These are phyloP conservation scores for Lactarius psammicola DNA, from an alignment of 768 basidiomycete genomes.

Conservation along the genomic window DNA sequence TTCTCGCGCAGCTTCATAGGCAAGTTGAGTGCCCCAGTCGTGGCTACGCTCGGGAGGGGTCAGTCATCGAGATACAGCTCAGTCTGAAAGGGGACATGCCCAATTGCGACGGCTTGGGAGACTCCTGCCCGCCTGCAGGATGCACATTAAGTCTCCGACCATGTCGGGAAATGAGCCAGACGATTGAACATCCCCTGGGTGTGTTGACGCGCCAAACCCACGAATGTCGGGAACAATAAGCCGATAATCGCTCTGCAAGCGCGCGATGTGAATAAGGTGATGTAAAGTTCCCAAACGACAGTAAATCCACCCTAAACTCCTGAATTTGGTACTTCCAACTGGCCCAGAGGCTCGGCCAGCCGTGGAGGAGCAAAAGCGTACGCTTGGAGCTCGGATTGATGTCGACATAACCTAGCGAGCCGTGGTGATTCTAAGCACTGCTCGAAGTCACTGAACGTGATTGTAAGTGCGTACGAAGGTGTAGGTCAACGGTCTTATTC, in stretches of 20 bases:
- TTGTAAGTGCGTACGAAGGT: constrained; percentile 18
- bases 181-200: constrained; percentile 58
- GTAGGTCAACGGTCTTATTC: constrained; percentile 17
- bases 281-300: background rate
- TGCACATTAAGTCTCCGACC: constrained; percentile 60
- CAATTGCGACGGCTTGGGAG: constrained; percentile 55
- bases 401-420: constrained; percentile 48
- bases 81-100: constrained; percentile 40
- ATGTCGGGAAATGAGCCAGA: constrained; percentile 62
- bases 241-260: constrained; percentile 52
- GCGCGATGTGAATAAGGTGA: background rate
- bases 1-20: constrained; percentile 66
- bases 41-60: constrained; percentile 45
- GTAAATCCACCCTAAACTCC: constrained; percentile 51
- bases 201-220: constrained; percentile 67
- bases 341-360: constrained; percentile 79
- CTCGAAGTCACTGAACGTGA: background rate
- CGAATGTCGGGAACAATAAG: constrained; percentile 62
- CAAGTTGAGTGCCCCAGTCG: constrained; percentile 70
- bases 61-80: background rate
- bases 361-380: constrained; percentile 68
- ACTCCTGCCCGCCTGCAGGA: constrained; percentile 54
- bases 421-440: background rate
- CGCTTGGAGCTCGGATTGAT: constrained; percentile 51
- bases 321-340: constrained; percentile 71